A percentile compares a stretch with the other conserved stretches of the same genome.
phyloP scores from a whole-genome alignment of 179 eudicot genomes.

The Spinacia oleracea region DNA sequence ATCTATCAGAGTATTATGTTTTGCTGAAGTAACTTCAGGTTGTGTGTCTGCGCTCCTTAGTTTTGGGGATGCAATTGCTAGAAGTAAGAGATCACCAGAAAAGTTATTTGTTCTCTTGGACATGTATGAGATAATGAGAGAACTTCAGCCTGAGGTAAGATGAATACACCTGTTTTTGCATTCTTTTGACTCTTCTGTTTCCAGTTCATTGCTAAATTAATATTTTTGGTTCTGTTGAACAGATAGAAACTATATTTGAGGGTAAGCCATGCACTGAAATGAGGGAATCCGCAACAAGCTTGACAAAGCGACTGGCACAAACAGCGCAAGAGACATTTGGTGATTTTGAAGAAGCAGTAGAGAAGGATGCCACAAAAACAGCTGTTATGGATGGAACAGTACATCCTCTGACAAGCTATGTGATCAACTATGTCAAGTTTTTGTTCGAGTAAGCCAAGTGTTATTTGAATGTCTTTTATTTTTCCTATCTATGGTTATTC shows the following conservation, averaged over 20 bases:
- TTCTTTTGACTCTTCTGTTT: not conserved
- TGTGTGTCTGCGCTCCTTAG: slow-evolving; percentile 71
- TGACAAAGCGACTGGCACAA: slow-evolving; percentile 82
- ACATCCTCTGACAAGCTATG: slow-evolving; percentile 96
- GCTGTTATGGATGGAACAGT: slow-evolving; percentile 91
- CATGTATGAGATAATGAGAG: slow-evolving; percentile 94
- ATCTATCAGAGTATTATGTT: slow-evolving; percentile 60
- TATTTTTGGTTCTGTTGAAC: slow-evolving; percentile 16
- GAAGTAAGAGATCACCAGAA: slow-evolving; percentile 92
- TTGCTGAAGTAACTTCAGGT: slow-evolving; percentile 64
- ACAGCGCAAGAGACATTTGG: slow-evolving; percentile 86
- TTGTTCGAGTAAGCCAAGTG: slow-evolving; percentile 74
- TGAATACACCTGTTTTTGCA: not conserved
- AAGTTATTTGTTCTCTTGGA: slow-evolving; percentile 87
- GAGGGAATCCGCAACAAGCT: slow-evolving; percentile 63
- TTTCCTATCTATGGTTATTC: not conserved
- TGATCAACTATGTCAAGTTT: slow-evolving; percentile 90
- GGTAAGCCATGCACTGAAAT: slow-evolving; percentile 71
- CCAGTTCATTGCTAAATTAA: not conserved
- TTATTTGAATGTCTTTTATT: not conserved
- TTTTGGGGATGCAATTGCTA: slow-evolving; percentile 92
- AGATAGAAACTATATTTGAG: slow-evolving; percentile 67
- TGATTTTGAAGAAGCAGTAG: slow-evolving; percentile 92
- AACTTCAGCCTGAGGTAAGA: slow-evolving; percentile 80
- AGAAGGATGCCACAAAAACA: slow-evolving; percentile 89